These are phyloP conservation scores for Candida sojae DNA, from an alignment of 1,139 yeast genomes.

Conservation along the genomic window DNA sequence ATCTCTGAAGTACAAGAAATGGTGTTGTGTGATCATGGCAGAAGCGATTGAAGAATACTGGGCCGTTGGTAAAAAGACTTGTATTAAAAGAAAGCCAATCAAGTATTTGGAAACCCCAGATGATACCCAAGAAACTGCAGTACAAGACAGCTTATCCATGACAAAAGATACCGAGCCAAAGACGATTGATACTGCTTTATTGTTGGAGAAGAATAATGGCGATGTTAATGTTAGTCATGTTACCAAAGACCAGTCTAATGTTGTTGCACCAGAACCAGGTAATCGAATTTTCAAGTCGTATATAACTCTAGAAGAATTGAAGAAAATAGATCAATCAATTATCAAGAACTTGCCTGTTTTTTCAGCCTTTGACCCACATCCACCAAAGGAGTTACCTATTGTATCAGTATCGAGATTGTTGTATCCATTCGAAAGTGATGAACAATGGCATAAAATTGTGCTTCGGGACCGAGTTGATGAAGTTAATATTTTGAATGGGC, in stretches of 20 bases:
- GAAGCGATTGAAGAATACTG: constrained; percentile 77
- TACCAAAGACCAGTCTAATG: no score
- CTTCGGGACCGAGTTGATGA: constrained; percentile 46
- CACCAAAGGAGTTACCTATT: constrained; percentile 21
- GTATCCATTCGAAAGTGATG: constrained; percentile 62
- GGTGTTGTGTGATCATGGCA: constrained; percentile 70
- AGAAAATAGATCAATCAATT: constrained; percentile 55
- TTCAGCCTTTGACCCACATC: constrained; percentile 42
- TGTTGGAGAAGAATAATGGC: neutral
- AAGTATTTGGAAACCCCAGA: constrained; percentile 14
- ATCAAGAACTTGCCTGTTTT: constrained; percentile 56
- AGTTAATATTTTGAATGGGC: constrained; percentile 16
- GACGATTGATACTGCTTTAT: constrained; percentile 10
- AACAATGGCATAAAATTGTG: constrained; percentile 63
- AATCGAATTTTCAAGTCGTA: constrained; percentile 47
- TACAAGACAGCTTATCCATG: neutral
- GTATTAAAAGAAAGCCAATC: constrained; percentile 44
- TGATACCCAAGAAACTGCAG: no score
- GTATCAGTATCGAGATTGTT: constrained; percentile 49
- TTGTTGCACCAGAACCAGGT: neutral
- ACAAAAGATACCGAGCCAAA: constrained; percentile 13
- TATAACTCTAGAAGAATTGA: constrained; percentile 53
- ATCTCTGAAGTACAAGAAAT: constrained; percentile 64
- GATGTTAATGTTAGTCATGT: no score
- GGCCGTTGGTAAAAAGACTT: constrained; percentile 69